Evolutionary conservation across 371 early-diverging fungal species (phyloP), one percentile per base, ranked within the genome.

Genomic region (Parasitella parasitica): DNA sequence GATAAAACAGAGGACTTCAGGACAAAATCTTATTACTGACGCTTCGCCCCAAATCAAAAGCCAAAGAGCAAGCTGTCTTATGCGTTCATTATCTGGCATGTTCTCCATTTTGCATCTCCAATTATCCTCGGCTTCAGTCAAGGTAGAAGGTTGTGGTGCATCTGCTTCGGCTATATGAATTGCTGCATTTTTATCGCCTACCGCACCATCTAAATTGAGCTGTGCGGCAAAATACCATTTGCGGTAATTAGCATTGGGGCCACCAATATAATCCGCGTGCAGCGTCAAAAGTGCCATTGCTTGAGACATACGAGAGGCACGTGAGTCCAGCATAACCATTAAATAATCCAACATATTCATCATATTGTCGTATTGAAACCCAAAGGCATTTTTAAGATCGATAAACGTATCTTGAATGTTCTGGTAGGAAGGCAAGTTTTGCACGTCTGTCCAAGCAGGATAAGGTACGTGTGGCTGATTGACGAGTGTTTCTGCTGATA

Each of bases 21-120:
- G 85, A 5, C 85, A 80, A 70, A 90, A 92, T 15, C 95, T 88
- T 39, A 95, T 63, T 15, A 88, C 87, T 0, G 91, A 81, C 16
- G 91, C 92, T 70, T 95, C 95, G 16, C 88, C 93, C 95, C 95
- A 95, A n/a, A 95, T 75, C 26, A 92, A 68, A 35, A 92, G 78
- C 77, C 87, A 94, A 30, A 94, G 83, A 0, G 90, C 90, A 2
- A 95, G 68, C 49, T 94, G 91, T 13, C 85, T 82, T 3, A 88
- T 73, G n/a, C 89, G 82, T 35, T 89, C 88, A 9, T 32, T 56
- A 66, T 91, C 82, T 15, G 91, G 81, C 80, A 90, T 78, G 20
- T 78, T 64, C 59, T 82, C 81, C 93, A 92, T 91, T 52, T 77
- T 77, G 15, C 69, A 64, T 39, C 83, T 75, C 93, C 93, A 92